Conservation (phyloP, 2,329 filamentous ascomycete genomes). For the Aspergillus quadrilineatus region DNA sequence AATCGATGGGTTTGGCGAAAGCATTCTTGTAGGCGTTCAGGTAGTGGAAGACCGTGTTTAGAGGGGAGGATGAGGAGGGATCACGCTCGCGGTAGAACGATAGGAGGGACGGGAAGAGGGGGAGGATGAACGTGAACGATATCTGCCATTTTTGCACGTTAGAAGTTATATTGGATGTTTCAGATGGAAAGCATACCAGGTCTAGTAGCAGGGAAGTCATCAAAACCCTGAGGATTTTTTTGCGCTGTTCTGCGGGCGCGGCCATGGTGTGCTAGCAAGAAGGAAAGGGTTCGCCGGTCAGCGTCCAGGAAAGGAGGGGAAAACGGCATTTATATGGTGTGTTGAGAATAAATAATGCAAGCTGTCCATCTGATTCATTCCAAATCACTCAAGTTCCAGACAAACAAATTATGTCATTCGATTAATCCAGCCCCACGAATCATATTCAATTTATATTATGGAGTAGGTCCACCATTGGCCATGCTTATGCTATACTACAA, state of each 20-base stretch:
- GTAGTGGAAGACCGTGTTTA: slow-evolving; percentile 75
- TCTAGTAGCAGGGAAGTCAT: slow-evolving; percentile 88
- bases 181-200: slow-evolving; percentile 59
- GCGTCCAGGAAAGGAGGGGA: not conserved
- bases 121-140: slow-evolving; percentile 97
- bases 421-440: not conserved
- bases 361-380: not conserved
- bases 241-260: slow-evolving; percentile 56
- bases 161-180: slow-evolving; percentile 12
- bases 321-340: not conserved
- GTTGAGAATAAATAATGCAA: not conserved
- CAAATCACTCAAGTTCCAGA: not conserved
- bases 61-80: slow-evolving; percentile 60
- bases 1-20: slow-evolving; percentile 89
- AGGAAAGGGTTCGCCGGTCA: too few species aligned
- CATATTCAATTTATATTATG: not conserved
- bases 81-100: slow-evolving; percentile 93
- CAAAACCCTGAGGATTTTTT: slow-evolving; percentile 80
- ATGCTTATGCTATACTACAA: not conserved
- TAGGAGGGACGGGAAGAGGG: slow-evolving; percentile 90
- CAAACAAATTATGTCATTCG: not conserved
- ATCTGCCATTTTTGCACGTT: slow-evolving; percentile 60
- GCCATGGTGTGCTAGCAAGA: slow-evolving; percentile 29
- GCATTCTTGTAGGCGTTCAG: slow-evolving; percentile 93
- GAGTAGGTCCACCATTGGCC: not conserved